Conservation (phyloP, 129 eudicot species). For the Escallonia rubra region DNA sequence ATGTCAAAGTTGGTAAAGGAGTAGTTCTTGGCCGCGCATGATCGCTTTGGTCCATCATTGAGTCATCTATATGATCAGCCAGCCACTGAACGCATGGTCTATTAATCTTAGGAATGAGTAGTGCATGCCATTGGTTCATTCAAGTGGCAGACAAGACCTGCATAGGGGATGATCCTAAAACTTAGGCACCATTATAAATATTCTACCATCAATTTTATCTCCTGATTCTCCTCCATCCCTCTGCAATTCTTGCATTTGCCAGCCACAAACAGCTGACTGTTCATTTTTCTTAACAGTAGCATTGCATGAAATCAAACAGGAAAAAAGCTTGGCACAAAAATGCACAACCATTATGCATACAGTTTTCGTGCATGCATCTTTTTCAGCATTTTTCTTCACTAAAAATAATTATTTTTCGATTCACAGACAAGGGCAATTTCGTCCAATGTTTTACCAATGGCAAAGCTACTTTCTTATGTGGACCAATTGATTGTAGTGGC, state of each 20-base stretch:
- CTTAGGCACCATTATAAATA: background rate
- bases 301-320: too few relatives aligned
- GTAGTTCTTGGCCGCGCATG: constrained; percentile 7
- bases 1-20: constrained; percentile 22
- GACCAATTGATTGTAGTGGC: constrained; percentile 5
- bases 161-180: constrained; percentile 4
- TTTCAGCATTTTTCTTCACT: background rate
- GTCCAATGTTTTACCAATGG: background rate
- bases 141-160: constrained; percentile 18
- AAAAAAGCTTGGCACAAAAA: too few relatives aligned
- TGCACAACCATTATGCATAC: background rate
- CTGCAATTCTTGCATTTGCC: background rate
- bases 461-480: background rate
- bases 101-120: background rate
- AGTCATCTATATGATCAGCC: background rate
- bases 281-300: too few relatives aligned
- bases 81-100: background rate
- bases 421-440: background rate
- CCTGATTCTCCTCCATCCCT: background rate
- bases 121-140: background rate
- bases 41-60: background rate
- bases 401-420: background rate
- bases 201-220: background rate
- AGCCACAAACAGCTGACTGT: background rate
- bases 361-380: background rate